A percentile compares a stretch with the other conserved stretches of the same genome.
Conservation (phyloP, 2,329 filamentous ascomycete genomes). For the Epichloe typhina region DNA sequence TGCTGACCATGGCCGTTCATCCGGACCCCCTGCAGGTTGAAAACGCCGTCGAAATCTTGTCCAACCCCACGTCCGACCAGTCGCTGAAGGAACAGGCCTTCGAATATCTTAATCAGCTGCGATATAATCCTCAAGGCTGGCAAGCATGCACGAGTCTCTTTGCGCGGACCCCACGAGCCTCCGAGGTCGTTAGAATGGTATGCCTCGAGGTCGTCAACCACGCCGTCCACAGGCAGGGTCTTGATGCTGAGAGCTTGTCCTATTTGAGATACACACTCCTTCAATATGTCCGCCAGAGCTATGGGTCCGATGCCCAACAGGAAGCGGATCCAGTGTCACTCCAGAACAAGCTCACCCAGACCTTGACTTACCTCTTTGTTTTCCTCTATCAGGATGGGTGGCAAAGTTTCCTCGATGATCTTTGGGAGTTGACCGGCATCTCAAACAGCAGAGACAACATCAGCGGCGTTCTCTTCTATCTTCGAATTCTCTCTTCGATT, state of each 20-base stretch:
- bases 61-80: slow-evolving; percentile 64
- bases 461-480: slow-evolving; percentile 69
- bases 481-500: slow-evolving; percentile 76
- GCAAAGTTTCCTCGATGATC: slow-evolving; percentile 84
- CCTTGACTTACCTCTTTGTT: slow-evolving; percentile 85
- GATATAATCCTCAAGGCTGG: slow-evolving; percentile 75
- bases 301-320: slow-evolving; percentile 46
- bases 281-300: slow-evolving; percentile 66
- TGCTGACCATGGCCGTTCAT: slow-evolving; percentile 1
- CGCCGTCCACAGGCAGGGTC: slow-evolving; percentile 66
- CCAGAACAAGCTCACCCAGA: slow-evolving; percentile 96
- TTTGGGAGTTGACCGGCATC: slow-evolving; percentile 59
- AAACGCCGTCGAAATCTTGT: slow-evolving; percentile 91
- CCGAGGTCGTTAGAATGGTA: slow-evolving; percentile 78
- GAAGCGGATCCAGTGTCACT: slow-evolving; percentile 60
- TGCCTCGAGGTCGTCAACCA: slow-evolving; percentile 89
- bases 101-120: slow-evolving; percentile 66
- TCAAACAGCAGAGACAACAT: slow-evolving; percentile 56
- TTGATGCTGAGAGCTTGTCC: slow-evolving; percentile 58
- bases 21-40: slow-evolving; percentile 52
- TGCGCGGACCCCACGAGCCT: slow-evolving; percentile 58
- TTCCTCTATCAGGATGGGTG: slow-evolving; percentile 75
- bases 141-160: slow-evolving; percentile 82
- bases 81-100: slow-evolving; percentile 70
- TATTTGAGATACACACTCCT: slow-evolving; percentile 73